Base-by-base conservation (phyloP, 805 yeast genomes). In the Teunomyces cretensis region DNA sequence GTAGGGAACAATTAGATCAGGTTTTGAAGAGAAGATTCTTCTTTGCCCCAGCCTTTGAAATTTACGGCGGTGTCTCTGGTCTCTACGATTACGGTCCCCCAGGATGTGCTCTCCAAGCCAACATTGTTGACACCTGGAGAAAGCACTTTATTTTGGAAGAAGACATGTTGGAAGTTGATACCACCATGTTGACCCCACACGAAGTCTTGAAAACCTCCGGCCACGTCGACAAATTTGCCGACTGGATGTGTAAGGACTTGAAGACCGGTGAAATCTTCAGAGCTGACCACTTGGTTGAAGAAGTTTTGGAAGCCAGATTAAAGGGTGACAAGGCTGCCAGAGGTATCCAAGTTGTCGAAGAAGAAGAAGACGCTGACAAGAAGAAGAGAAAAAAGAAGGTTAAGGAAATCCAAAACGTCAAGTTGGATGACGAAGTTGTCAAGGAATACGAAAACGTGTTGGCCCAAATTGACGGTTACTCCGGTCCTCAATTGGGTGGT, bases 41-140 rank as follows among this genome's bases (percentile, higher is more conserved):
- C 72, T 95, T 81, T 66, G 97, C 98, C 13, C 99, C 99, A 53
- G 84, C 98, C 30, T 94, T 94, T 61, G 99, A 94, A 65, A 81
- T 92, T 52, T 94, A 94, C 67, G 99, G 99, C 56, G 99, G 99
- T 68, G 98, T 94, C 38, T 88, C 97, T 40, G 99, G 99, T 54
- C 78, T 94, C 47, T 94, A 88, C 68, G 99, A 94, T 68, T 94
- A 91, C 65, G 99, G 99, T 74, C 99, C 99, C 52, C 97, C 99
- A 66, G 99, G 99, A 51, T 92, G 98, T 75, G 95, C 98, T 9
- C 81, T 94, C 71, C 98, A 92, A 76, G 96, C 97, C 60, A 92
- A 94, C 68, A 79, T 94, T 51, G 76, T 94, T 50, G 99, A 95
- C 62, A 78, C 81, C 41, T 94, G 99, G 99, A 86, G 98, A 76